Conservation (phyloP, 2,329 filamentous ascomycete species). For the Pochonia chlamydosporia region DNA sequence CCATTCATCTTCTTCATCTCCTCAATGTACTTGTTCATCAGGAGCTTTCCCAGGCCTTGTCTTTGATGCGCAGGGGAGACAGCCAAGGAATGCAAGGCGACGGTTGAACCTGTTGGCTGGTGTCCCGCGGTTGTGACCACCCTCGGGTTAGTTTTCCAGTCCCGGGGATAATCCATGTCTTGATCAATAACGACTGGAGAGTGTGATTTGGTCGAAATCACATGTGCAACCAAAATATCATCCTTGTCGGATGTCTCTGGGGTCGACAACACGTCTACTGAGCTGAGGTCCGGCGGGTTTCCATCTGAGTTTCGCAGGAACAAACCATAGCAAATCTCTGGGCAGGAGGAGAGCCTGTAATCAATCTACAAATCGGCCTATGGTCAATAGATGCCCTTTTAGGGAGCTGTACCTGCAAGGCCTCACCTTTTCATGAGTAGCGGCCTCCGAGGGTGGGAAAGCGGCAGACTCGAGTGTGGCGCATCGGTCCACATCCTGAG, state of each 20-base stretch:
- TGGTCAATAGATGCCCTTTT: conserved; percentile 4
- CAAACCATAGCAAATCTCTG: conserved; percentile 21
- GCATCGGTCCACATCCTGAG: conserved; percentile 19
- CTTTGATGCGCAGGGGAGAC: conserved; percentile 19
- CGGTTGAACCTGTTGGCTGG: conserved; percentile 17
- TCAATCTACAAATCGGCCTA: conserved; percentile 17
- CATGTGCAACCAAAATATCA: conserved; percentile 19
- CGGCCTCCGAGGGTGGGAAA: conserved; percentile 22
- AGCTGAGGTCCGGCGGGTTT: conserved; percentile 2
- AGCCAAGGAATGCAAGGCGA: conserved; percentile 23
- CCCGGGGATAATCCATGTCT: conserved; percentile 20
- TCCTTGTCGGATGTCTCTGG: conserved; percentile 1
- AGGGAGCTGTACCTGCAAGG: neutral
- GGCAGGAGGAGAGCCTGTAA: conserved; percentile 20
- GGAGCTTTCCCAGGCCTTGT: conserved; percentile 19
- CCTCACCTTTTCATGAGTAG: conserved; percentile 21
- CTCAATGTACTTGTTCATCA: conserved; percentile 17
- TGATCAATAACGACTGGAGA: conserved; percentile 16
- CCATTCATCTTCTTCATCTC: conserved; percentile 12
- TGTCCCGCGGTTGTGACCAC: conserved; percentile 15
- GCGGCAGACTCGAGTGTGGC: conserved; percentile 19
- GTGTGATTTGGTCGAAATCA: conserved; percentile 20
- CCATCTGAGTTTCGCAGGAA: conserved; percentile 11
- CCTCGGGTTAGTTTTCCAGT: conserved; percentile 17
- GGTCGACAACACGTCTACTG: conserved; percentile 10